Base-by-base conservation (phyloP, 441 rosid genomes). In the Populus tomentosa region DNA sequence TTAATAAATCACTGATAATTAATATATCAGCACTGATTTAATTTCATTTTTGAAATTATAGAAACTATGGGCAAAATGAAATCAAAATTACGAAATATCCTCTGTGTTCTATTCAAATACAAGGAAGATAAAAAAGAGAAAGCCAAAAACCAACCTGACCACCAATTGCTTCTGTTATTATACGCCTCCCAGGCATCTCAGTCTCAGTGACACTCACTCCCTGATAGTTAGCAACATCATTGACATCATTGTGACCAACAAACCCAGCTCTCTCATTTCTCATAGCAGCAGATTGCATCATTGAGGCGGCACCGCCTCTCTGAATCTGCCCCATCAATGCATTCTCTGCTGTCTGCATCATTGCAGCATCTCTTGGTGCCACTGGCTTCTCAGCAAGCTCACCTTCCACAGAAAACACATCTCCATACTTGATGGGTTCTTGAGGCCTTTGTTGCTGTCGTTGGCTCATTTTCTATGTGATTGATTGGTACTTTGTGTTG, bases 291-390 rank as follows among this genome's bases (percentile, higher is more conserved):
- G 87, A 77, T 42, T 85, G 87, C 87, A 89, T 74, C 14, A 56
- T 71, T 0, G 87, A 68, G 0, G 86, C 88, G 0, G 87, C 81
- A 0, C 76, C 82, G 3, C 84, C 85, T 56, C 75, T 78, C 66
- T 56, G 82, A 36, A 79, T 82, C 9, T 73, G 71, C 6, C 87
- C 88, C 2, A 79, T 79, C 76, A 80, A 21, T 14, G 71, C 32
- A 36, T 42, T 82, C 84, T 89, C 86, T 0, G 86, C 84, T 10
- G 59, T 75, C 67, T 87, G 87, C 88, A 80, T 82, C 86, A 81
- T 75, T 35, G 82, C 85, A 0, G 85, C 90, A 20, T 88, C 88
- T 53, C 77, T 74, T 0, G 87, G 86, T 6, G 82, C 75, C 79
- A 83, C 85, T 18, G 81, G 59, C 82, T 83, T 75, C 80, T 78